Percentiles rank a stretch among this genome's conserved stretches.
Conservation (phyloP, 306 rosid species). For the Castanea crenata region DNA sequence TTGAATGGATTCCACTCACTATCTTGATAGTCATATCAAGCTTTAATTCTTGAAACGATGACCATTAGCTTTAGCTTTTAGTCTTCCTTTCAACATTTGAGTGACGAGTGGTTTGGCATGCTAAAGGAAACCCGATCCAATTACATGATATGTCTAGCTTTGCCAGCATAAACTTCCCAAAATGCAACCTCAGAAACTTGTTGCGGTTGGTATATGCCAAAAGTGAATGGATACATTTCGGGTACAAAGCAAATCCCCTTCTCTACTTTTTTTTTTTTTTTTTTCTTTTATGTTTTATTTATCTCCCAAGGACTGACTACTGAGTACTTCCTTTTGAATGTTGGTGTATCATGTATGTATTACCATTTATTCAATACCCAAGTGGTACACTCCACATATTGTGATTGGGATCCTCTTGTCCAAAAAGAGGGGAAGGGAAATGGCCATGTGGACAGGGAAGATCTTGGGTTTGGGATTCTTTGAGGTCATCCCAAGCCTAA, state of each 20-base stretch:
- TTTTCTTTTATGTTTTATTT: neutral
- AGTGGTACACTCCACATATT: too few species aligned
- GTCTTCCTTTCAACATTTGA: neutral
- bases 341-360: too few species aligned
- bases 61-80: neutral
- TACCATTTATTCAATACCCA: too few species aligned
- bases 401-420: too few species aligned
- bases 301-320: too few species aligned
- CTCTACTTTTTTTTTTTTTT: neutral
- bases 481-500: too few species aligned
- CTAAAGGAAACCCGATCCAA: neutral
- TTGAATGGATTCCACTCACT: neutral
- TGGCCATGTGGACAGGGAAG: too few species aligned
- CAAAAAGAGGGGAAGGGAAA: too few species aligned
- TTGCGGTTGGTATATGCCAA: neutral
- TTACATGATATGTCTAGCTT: neutral
- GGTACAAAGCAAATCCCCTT: neutral
- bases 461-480: too few species aligned
- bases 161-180: neutral
- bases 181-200: neutral
- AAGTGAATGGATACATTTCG: neutral
- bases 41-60: neutral
- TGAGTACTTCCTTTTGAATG: too few species aligned
- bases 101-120: neutral
- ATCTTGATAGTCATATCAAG: neutral